Evolutionary conservation across 1,284 basidiomycete species (phyloP), one percentile per base, ranked within the genome.

Genomic region (Ustilago tritici): DNA sequence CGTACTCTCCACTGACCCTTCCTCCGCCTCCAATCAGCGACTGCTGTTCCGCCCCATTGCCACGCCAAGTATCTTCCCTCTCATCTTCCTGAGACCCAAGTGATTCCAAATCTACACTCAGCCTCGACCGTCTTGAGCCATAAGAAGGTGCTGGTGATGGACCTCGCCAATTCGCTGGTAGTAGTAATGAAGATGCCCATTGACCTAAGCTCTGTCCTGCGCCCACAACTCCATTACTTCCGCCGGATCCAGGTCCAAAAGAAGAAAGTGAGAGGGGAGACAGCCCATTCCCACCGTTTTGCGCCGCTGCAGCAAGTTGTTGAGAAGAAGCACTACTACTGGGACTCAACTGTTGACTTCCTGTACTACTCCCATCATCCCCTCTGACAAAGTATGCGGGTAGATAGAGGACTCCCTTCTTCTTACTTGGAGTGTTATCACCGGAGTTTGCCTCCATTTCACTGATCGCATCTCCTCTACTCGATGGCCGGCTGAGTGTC

Each of bases 361-460:
- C 46, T 19, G 15, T 43, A 23, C 40, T 47, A 12, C 56, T 66
- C 17, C 53, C 60, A n/a, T 78, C 75, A 17, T 77, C 70, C 1
- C 76, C 64, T 2, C 73, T 62, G 3, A 81, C 80, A 61, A 81
- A 81, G 60, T 80, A 81, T 2, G 80, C 80, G 0, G 80, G 80
- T 17, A 81, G 56, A 32, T 81, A 81, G 12, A 81, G 66, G 0
- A 75, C 57, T 8, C 76, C 78, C 31, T 69, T 70, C 54, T 74
- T 78, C 60, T 78, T 80, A 54, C 54, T 56, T 5, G 76, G 60
- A 50, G 70, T 8, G 40, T 41, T 50, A 40, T 70, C 55, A 4
- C n/a, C 35, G 0, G 61, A 17, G 23, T 75, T 67, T 12, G 64
- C 64, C 28, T 70, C 70, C 43, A 70, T 59, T 47, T 75, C 68